Percentiles rank a stretch among this genome's conserved stretches.
Conservation (phyloP, 352 stramenopile species). For the Phytopythium litorale region DNA sequence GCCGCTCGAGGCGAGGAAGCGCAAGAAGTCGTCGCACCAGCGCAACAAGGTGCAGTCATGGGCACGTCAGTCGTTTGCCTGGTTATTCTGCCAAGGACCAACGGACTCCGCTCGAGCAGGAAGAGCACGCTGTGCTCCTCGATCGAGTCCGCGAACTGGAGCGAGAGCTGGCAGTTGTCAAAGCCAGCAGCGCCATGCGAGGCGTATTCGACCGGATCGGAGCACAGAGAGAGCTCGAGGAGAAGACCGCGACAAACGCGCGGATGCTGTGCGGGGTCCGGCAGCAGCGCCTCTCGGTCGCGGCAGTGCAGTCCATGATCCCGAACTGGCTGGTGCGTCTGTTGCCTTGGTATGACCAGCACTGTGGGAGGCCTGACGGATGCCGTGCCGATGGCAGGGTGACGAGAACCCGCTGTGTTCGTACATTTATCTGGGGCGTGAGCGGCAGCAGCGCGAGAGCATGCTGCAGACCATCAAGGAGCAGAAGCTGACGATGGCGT, state of each 20-base stretch:
- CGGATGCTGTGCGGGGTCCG: constrained; percentile 9
- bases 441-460: constrained; percentile 2
- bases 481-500: constrained; percentile 9
- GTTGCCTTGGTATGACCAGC: not conserved
- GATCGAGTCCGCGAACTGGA: not conserved
- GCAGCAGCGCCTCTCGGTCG: constrained; percentile 12
- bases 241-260: constrained; percentile 3
- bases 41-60: not conserved
- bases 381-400: not conserved
- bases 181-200: not conserved
- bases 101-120: not conserved
- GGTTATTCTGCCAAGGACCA: too few species aligned
- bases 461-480: constrained; percentile 5
- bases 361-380: too few species aligned
- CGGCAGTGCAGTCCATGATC: constrained; percentile 15
- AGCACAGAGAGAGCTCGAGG: constrained; percentile 3
- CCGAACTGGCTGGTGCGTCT: constrained; percentile 11
- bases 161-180: not conserved
- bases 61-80: not conserved
- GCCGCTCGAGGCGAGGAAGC: not conserved
- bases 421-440: constrained; percentile 8
- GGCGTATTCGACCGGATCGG: not conserved
- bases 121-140: not conserved
- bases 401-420: constrained; percentile 8
- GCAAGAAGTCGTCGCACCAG: constrained; percentile 5